Conservation (phyloP, 768 basidiomycete species). For the Suillus clintonianus region DNA sequence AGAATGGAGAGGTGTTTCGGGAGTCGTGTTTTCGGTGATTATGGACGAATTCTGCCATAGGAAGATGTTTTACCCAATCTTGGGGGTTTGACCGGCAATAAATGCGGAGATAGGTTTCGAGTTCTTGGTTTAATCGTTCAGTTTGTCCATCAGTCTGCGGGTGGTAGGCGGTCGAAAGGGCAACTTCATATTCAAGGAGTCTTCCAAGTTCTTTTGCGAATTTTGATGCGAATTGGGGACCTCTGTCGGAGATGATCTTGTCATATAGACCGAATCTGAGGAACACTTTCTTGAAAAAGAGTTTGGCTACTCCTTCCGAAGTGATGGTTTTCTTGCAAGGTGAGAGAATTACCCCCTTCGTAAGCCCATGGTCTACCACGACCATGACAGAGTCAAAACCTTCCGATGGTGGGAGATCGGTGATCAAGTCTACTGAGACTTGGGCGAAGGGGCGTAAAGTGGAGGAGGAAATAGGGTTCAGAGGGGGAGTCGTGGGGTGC, state of each 20-base stretch:
- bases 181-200: conserved; percentile 17
- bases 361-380: no score
- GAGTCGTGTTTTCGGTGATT: not conserved
- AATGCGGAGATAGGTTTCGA: not conserved
- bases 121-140: conserved; percentile 17
- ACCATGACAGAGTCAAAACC: no score
- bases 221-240: conserved; percentile 22
- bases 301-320: conserved; percentile 11
- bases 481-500: no score
- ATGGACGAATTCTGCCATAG: conserved; percentile 15
- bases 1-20: not conserved
- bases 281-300: conserved; percentile 8
- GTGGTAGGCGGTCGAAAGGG: conserved; percentile 41
- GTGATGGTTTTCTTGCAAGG: conserved; percentile 12
- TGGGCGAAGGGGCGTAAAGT: no score
- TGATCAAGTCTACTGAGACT: no score
- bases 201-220: conserved; percentile 20
- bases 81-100: conserved; percentile 1
- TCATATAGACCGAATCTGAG: not conserved
- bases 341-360: no score
- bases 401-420: no score
- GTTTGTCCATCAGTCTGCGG: conserved; percentile 44
- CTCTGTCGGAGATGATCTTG: conserved; percentile 6
- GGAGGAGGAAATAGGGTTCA: no score
- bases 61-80: conserved; percentile 11